Evolutionary conservation across 495 filamentous ascomycete species (phyloP).

Genomic region (Neurospora africana): DNA sequence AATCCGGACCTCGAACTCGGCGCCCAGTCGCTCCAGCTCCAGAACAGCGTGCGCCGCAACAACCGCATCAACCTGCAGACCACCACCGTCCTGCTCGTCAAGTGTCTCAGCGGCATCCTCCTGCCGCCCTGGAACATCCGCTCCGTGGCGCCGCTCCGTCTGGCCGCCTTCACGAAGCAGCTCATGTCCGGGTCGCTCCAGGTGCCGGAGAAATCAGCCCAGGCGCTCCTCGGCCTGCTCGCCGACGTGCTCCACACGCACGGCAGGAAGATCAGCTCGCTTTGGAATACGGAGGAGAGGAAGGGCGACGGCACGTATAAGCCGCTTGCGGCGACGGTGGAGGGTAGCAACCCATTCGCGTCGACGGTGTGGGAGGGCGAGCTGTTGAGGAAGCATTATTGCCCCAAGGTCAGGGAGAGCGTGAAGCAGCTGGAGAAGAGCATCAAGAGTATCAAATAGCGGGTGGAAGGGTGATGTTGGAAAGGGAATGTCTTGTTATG

Average conservation of each 20-base stretch:
- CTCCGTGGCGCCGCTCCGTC: slow-evolving; percentile 59
- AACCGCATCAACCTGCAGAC: slow-evolving; percentile 74
- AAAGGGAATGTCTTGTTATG: neutral
- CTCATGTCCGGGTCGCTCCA: slow-evolving; percentile 73
- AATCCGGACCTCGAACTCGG: slow-evolving; percentile 81
- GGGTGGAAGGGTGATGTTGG: neutral
- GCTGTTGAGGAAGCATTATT: slow-evolving; percentile 71
- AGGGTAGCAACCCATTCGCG: slow-evolving; percentile 80
- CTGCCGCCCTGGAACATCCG: slow-evolving; percentile 52
- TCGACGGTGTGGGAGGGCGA: slow-evolving; percentile 91
- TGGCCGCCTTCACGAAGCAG: slow-evolving; percentile 89
- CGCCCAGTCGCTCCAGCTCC: slow-evolving; percentile 65
- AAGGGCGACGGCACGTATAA: slow-evolving; percentile 59
- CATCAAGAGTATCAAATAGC: slow-evolving; percentile 9
- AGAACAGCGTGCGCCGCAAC: slow-evolving; percentile 29
- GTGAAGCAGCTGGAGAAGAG: slow-evolving; percentile 59
- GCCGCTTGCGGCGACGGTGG: slow-evolving; percentile 49
- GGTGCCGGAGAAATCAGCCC: slow-evolving; percentile 73
- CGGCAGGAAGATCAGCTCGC: slow-evolving; percentile 27
- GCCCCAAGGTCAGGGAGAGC: slow-evolving; percentile 72
- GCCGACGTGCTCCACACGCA: slow-evolving; percentile 56
- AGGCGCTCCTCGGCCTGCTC: slow-evolving; percentile 66
- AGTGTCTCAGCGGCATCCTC: slow-evolving; percentile 68
- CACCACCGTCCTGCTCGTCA: slow-evolving; percentile 78
- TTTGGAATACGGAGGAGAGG: slow-evolving; percentile 60